Percentiles rank a stretch among this genome's conserved stretches.
Evolutionary conservation across 225 moss, liverwort and hornwort species (phyloP).

Genomic region (Climacium dendroides): DNA sequence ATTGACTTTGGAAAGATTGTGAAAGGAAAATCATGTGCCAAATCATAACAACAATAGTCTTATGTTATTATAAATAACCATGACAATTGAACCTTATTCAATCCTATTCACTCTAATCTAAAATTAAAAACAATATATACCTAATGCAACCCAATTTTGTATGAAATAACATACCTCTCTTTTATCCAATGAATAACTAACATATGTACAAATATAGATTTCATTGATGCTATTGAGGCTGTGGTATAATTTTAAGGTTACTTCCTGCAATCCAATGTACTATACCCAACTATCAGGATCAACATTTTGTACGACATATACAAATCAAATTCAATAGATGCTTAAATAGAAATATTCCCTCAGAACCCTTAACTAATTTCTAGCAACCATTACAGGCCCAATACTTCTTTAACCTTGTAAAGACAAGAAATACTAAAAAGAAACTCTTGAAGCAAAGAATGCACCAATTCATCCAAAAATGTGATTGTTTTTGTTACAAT

Average conservation of each 20-base stretch:
- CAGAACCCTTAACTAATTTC: no score
- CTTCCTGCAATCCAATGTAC: background rate
- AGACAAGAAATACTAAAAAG: background rate
- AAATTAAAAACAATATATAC: no score
- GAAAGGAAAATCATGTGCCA: no score
- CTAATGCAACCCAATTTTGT: background rate
- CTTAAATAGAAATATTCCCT: fast-evolving
- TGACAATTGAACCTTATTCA: no score
- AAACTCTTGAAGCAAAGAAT: background rate
- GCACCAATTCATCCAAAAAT: background rate
- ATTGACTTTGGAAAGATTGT: fast-evolving
- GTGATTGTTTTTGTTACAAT: background rate
- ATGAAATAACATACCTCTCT: no score
- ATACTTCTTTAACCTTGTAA: background rate
- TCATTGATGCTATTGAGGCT: background rate
- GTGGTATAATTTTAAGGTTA: background rate
- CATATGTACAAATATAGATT: no score
- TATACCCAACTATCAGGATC: no score
- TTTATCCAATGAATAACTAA: background rate
- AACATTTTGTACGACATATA: no score
- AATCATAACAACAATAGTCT: no score
- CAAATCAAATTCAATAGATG: fast-evolving
- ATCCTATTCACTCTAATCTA: background rate
- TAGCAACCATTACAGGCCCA: no score
- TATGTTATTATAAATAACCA: background rate